These are phyloP conservation scores for Aspergillus proliferans DNA, from an alignment of 2,329 filamentous ascomycete species.

Conservation along the genomic window DNA sequence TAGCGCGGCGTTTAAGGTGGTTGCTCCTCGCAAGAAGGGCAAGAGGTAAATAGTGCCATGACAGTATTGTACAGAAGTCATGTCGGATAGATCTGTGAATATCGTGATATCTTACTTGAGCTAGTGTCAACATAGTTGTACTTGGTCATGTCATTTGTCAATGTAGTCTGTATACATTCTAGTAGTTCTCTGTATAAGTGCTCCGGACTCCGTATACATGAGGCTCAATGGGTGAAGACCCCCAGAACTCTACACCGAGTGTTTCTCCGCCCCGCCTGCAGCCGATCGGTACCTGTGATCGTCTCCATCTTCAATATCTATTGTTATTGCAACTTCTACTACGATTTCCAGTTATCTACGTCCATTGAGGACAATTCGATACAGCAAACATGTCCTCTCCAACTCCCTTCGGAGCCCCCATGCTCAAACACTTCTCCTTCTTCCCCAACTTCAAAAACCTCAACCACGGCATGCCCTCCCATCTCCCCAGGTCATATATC, in stretches of 20 bases:
- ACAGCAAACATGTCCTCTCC: constrained; percentile 3
- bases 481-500: not conserved
- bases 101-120: not conserved
- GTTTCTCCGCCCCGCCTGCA: too few species aligned
- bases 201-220: too few species aligned
- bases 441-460: constrained; percentile 63
- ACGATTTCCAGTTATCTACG: not conserved
- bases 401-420: constrained; percentile 46
- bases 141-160: too few species aligned
- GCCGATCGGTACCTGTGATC: too few species aligned
- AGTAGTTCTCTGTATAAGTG: too few species aligned
- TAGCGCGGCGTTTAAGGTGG: constrained; percentile 73
- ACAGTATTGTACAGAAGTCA: not conserved
- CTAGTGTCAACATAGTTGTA: too few species aligned
- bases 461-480: constrained; percentile 60
- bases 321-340: too few species aligned
- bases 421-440: constrained; percentile 64
- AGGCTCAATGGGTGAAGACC: too few species aligned
- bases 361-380: not conserved
- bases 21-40: constrained; percentile 84
- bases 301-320: too few species aligned
- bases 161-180: too few species aligned
- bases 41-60: constrained; percentile 51
- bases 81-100: not conserved
- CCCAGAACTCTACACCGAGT: too few species aligned